Evolutionary conservation across 805 yeast genomes (phyloP).

Genomic region (Nakazawaea ernobii): DNA sequence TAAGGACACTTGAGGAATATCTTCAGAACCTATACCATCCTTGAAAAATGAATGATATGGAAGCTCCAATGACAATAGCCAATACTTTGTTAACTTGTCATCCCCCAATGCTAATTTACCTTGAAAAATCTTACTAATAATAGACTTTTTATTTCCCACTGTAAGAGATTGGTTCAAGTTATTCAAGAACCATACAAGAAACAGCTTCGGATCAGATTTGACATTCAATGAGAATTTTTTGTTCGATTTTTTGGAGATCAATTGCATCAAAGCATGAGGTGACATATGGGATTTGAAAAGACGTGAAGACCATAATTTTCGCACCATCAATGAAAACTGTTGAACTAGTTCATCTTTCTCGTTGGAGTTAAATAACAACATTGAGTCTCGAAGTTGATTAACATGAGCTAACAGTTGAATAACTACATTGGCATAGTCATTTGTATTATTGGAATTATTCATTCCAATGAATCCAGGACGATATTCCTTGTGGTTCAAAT

Average conservation of each 20-base stretch:
- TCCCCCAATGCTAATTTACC: conserved; percentile 42
- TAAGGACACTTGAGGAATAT: conserved; percentile 48
- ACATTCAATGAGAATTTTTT: conserved; percentile 33
- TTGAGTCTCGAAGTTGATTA: conserved; percentile 39
- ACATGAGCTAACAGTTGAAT: conserved; percentile 54
- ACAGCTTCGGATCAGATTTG: conserved; percentile 47
- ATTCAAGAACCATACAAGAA: conserved; percentile 58
- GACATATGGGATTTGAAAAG: conserved; percentile 60
- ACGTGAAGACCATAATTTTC: conserved; percentile 60
- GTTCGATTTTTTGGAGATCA: conserved; percentile 36
- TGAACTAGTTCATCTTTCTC: conserved; percentile 28
- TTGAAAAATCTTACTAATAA: conserved; percentile 37
- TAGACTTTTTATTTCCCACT: conserved; percentile 16
- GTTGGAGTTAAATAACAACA: conserved; percentile 24
- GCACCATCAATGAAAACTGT: conserved; percentile 39
- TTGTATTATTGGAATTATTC: conserved; percentile 39
- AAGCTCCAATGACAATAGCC: conserved; percentile 52
- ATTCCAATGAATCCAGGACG: conserved; percentile 63
- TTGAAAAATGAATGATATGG: conserved; percentile 55
- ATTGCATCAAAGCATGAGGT: conserved; percentile 58
- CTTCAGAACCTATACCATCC: conserved; percentile 35
- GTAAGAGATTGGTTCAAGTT: conserved; percentile 27
- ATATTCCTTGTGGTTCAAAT: conserved; percentile 41
- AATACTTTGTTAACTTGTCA: conserved; percentile 32
- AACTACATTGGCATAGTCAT: conserved; percentile 53